These are phyloP conservation scores for Beauveria asiatica DNA, from an alignment of 2,329 filamentous ascomycete species.

Conservation along the genomic window DNA sequence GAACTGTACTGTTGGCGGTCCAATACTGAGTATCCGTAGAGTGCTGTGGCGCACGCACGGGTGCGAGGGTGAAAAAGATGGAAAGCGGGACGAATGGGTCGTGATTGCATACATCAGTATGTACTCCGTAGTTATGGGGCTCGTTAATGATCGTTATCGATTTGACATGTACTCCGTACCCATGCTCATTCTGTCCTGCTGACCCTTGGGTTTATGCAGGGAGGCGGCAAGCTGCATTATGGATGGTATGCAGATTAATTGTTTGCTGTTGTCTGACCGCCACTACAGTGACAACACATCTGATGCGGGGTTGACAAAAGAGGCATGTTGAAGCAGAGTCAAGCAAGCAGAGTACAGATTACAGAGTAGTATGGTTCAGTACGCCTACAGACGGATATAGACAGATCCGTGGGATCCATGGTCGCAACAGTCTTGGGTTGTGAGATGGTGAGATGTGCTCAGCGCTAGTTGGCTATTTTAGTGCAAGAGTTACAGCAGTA, in stretches of 20 bases:
- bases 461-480: no score
- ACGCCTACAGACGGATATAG: background rate
- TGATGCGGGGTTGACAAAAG: background rate
- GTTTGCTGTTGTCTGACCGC: background rate
- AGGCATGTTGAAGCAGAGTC: background rate
- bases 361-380: no score
- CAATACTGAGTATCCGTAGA: background rate
- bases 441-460: no score
- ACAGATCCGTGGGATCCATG: background rate
- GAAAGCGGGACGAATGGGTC: no score
- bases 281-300: background rate
- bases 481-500: no score
- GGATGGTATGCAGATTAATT: background rate
- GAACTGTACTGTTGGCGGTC: background rate
- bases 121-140: no score
- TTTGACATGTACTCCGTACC: no score
- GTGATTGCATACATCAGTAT: no score
- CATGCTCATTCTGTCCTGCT: background rate
- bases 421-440: no score
- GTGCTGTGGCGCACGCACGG: background rate
- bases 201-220: background rate
- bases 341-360: no score
- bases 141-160: no score
- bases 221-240: background rate
- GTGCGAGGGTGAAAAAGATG: no score